A percentile compares a stretch with the other conserved stretches of the same genome.
Conservation (phyloP, 78 protist species). For the Bodo saltans region DNA sequence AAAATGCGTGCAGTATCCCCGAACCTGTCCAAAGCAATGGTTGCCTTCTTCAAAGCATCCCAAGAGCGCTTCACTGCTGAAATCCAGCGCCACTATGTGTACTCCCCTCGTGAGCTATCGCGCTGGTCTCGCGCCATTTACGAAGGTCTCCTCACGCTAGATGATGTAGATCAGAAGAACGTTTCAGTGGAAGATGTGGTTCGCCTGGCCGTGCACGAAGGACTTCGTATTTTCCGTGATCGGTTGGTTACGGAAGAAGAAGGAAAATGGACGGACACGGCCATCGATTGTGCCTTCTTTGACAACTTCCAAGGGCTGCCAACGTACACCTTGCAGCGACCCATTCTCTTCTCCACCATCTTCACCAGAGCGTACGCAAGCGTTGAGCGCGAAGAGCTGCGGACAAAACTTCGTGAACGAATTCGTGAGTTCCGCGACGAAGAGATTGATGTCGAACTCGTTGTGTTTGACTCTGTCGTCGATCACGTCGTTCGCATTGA, state of each 20-base stretch:
- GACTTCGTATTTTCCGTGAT: constrained; percentile 91
- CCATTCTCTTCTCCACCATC: constrained; percentile 87
- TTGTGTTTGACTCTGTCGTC: constrained; percentile 89
- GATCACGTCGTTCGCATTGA: constrained; percentile 88
- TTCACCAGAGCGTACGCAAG: constrained; percentile 64
- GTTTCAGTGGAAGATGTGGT: constrained; percentile 62
- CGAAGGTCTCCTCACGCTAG: constrained; percentile 32
- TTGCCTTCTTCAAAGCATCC: constrained; percentile 72
- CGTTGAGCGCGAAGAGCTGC: constrained; percentile 65
- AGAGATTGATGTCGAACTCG: constrained; percentile 85
- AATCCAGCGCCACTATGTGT: constrained; percentile 92
- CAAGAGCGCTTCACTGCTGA: constrained; percentile 85
- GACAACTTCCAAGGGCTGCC: constrained; percentile 61
- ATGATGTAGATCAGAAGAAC: background rate
- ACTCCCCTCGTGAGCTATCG: constrained; percentile 93
- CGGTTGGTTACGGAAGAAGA: constrained; percentile 81
- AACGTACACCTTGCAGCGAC: constrained; percentile 60
- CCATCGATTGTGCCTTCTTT: constrained; percentile 50
- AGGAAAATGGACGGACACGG: constrained; percentile 73
- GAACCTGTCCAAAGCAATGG: constrained; percentile 88
- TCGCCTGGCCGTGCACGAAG: constrained; percentile 93
- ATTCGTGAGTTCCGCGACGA: constrained; percentile 86
- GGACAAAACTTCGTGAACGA: constrained; percentile 71
- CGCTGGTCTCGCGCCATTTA: constrained; percentile 91
- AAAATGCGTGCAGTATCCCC: constrained; percentile 61